These are phyloP conservation scores for Gentiana straminea DNA, from an alignment of 257 asterid species.

Conservation along the genomic window DNA sequence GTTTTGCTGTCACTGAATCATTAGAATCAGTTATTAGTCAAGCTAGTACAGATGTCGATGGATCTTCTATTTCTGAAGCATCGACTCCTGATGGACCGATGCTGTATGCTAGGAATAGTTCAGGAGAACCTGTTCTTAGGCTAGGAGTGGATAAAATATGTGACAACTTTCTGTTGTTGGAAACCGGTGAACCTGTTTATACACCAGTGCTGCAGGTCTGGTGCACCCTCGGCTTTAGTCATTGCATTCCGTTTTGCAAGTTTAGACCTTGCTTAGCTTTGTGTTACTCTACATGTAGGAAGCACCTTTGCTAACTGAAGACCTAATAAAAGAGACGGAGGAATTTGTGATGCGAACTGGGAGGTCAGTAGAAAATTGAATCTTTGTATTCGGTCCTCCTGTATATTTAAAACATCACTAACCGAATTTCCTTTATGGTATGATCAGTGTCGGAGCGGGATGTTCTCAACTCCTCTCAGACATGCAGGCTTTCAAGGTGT, in stretches of 20 bases:
- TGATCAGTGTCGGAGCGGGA: constrained; percentile 92
- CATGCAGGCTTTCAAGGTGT: constrained; percentile 99
- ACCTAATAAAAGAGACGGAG: constrained; percentile 91
- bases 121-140: constrained; percentile 76
- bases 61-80: constrained; percentile 38
- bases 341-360: constrained; percentile 96
- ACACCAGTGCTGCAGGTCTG: constrained; percentile 87
- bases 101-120: constrained; percentile 58
- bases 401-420: background rate
- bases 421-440: constrained; percentile 18
- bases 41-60: constrained; percentile 31
- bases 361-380: constrained; percentile 38
- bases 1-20: constrained; percentile 59
- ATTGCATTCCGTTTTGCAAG: constrained; percentile 8
- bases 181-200: constrained; percentile 88
- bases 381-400: background rate
- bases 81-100: constrained; percentile 25
- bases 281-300: constrained; percentile 42
- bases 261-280: constrained; percentile 12
- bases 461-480: constrained; percentile 98
- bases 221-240: constrained; percentile 16
- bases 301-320: constrained; percentile 90
- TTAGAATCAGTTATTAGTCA: constrained; percentile 50
- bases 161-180: constrained; percentile 68
- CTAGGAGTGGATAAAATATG: constrained; percentile 75